Percentiles rank a stretch among this genome's conserved stretches.
phyloP scores from a whole-genome alignment of 2,329 filamentous ascomycete species.

The Cladosporium sp. region DNA sequence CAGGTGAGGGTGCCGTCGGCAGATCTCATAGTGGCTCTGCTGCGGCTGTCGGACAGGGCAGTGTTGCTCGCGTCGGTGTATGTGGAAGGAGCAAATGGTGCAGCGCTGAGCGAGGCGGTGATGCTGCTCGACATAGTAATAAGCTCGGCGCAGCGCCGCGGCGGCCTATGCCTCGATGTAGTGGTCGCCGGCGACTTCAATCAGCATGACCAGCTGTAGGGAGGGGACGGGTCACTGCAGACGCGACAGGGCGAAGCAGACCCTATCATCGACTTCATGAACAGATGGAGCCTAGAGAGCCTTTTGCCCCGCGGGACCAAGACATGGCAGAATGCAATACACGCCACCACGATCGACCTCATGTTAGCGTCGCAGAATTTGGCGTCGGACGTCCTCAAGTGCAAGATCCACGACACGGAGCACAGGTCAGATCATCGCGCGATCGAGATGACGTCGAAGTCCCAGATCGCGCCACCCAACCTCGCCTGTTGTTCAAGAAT shows the following conservation, averaged over 20 bases:
- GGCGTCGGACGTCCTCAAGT: not conserved
- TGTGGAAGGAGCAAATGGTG: not conserved
- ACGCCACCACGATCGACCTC: not conserved
- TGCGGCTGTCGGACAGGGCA: not conserved
- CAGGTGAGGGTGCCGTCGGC: not conserved
- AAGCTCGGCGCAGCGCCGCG: not conserved
- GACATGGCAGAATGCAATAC: not conserved
- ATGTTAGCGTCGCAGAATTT: not conserved
- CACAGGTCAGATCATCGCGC: not conserved
- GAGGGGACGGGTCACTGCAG: not conserved
- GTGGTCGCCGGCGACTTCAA: not conserved
- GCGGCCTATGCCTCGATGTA: not conserved
- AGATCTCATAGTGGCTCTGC: not conserved
- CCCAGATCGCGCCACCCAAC: not conserved
- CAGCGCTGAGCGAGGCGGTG: not conserved
- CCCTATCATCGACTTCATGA: not conserved
- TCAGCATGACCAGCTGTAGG: not conserved
- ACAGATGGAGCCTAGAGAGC: not conserved
- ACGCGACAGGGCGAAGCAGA: not conserved
- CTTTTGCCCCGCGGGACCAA: not conserved
- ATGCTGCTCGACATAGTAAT: not conserved
- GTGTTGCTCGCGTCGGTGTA: not conserved
- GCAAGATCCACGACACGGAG: not conserved
- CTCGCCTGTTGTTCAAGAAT: not conserved
- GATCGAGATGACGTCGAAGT: not conserved